Conservation (phyloP, 1,284 basidiomycete genomes). For the Ustilago xerochloae region DNA sequence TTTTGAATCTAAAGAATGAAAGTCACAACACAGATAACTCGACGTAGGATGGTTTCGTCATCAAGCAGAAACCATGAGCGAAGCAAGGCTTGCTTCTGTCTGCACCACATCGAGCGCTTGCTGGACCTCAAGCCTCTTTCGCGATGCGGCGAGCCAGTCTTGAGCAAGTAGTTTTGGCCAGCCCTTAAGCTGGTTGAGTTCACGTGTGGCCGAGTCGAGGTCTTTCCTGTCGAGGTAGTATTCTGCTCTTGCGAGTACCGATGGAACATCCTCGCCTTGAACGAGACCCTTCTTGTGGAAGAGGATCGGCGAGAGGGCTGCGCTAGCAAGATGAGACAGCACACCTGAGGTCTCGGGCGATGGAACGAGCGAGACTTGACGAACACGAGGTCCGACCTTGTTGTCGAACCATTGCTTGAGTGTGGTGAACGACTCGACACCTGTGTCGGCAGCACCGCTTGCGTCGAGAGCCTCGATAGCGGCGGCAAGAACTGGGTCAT, state of each 20-base stretch:
- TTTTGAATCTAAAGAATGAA: not conserved
- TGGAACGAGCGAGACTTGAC: constrained; percentile 83
- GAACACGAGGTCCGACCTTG: constrained; percentile 84
- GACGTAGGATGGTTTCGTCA: not conserved
- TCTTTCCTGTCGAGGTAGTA: constrained; percentile 90
- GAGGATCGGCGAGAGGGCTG: constrained; percentile 79
- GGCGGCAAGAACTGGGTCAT: constrained; percentile 71
- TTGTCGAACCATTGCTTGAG: constrained; percentile 89
- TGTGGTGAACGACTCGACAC: constrained; percentile 89
- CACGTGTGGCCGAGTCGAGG: constrained; percentile 87
- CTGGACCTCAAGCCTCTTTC: constrained; percentile 87
- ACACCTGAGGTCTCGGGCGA: constrained; percentile 83
- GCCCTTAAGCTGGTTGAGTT: constrained; percentile 85
- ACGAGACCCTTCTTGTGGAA: constrained; percentile 80
- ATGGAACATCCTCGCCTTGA: constrained; percentile 84
- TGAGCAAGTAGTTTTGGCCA: constrained; percentile 83
- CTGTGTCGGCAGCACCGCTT: constrained; percentile 79
- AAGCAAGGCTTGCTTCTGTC: constrained; percentile 78
- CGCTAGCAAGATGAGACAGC: constrained; percentile 85
- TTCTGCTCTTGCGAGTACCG: constrained; percentile 88
- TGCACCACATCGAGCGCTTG: constrained; percentile 92
- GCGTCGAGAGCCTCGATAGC: constrained; percentile 71
- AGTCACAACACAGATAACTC: not conserved
- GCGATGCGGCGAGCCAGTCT: constrained; percentile 93
- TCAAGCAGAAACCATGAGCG: constrained; percentile 70